Percentiles rank a stretch among this genome's conserved stretches.
Evolutionary conservation across 2,329 filamentous ascomycete species (phyloP).

Genomic region (Zymoseptoria pseudotritici): DNA sequence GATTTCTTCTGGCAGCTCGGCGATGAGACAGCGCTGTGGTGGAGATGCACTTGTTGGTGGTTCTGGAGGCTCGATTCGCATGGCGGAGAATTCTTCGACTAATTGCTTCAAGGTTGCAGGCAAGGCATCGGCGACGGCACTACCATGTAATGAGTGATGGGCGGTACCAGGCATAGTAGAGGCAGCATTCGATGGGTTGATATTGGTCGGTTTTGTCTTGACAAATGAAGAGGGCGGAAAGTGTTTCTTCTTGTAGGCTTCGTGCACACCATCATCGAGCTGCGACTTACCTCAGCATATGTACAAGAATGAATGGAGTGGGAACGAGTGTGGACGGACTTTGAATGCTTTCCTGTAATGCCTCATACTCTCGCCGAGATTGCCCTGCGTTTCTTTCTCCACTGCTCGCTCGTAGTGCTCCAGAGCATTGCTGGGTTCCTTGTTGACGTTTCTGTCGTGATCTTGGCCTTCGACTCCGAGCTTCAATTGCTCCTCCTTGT

Average conservation of each 20-base stretch:
- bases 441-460: slow-evolving; percentile 26
- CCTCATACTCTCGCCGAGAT: slow-evolving; percentile 76
- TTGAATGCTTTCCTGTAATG: slow-evolving; percentile 87
- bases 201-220: slow-evolving; percentile 38
- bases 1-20: slow-evolving; percentile 73
- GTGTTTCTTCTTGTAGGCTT: slow-evolving; percentile 83
- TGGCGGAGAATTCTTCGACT: slow-evolving; percentile 63
- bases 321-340: slow-evolving; percentile 41
- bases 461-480: slow-evolving; percentile 36
- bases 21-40: slow-evolving; percentile 71
- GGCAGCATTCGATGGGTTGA: slow-evolving; percentile 39
- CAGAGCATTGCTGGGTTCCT: slow-evolving; percentile 65
- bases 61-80: slow-evolving; percentile 60
- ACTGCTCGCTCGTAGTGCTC: slow-evolving; percentile 92
- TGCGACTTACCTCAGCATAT: slow-evolving; percentile 36
- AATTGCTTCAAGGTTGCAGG: slow-evolving; percentile 56
- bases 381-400: slow-evolving; percentile 77
- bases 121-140: slow-evolving; percentile 30
- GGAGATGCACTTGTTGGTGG: slow-evolving; percentile 65
- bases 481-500: slow-evolving; percentile 38
- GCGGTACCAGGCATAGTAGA: slow-evolving; percentile 47
- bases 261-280: slow-evolving; percentile 80
- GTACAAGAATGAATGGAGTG: background rate
- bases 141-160: slow-evolving; percentile 46
- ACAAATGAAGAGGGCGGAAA: slow-evolving; percentile 59